Evolutionary conservation across 495 filamentous ascomycete genomes (phyloP).

Genomic region (Daldinia decipiens): DNA sequence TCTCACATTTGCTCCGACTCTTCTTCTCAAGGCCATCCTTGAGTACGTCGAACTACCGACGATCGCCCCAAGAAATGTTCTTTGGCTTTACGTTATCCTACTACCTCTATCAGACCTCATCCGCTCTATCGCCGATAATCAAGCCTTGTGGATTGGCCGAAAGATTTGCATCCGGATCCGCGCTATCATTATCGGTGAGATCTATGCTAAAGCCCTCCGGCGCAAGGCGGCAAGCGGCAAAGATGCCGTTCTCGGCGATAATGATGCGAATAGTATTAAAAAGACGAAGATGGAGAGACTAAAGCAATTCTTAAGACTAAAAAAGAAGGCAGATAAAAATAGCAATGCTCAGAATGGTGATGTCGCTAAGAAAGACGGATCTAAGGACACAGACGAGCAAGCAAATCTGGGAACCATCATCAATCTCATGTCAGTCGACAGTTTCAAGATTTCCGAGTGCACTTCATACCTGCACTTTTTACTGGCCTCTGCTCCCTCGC

Average conservation of each 20-base stretch:
- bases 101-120: conserved; percentile 82
- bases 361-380: conserved; percentile 47
- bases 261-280: conserved; percentile 48
- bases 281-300: conserved; percentile 59
- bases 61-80: conserved; percentile 82
- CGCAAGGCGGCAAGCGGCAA: conserved; percentile 84
- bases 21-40: conserved; percentile 89
- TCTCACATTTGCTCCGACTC: conserved; percentile 89
- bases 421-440: conserved; percentile 98
- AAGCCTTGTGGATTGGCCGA: conserved; percentile 93
- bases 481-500: conserved; percentile 84
- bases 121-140: conserved; percentile 81
- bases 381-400: conserved; percentile 69
- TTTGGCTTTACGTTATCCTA: conserved; percentile 95
- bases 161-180: conserved; percentile 93
- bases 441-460: conserved; percentile 96
- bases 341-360: conserved; percentile 35
- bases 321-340: conserved; percentile 67
- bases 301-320: conserved; percentile 67
- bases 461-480: conserved; percentile 93
- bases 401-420: conserved; percentile 96
- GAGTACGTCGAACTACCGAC: conserved; percentile 90
- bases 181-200: conserved; percentile 95
- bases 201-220: conserved; percentile 96
- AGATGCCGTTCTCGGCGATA: conserved; percentile 71